Base-by-base conservation (phyloP, 106 monocot genomes). In the Agapanthus africanus region DNA sequence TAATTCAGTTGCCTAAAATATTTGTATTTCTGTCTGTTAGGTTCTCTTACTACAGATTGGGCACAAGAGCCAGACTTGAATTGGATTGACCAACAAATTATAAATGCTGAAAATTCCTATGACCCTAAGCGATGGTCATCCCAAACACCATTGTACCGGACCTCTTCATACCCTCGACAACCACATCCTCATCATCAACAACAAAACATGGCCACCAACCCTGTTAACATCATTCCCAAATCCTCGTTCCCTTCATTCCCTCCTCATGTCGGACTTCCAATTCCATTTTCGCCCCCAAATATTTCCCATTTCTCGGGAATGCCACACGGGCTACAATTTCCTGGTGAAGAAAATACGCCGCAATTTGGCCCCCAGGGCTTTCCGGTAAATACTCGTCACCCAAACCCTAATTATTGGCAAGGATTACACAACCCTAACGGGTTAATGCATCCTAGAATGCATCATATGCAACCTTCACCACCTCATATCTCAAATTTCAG, bases 121-220 rank as follows among this genome's bases (percentile, higher is more conserved):
- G 71, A 79, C 56, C 65, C 52, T 15, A 37, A 69, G 25, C 70
- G 71, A 66, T 76, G 73, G 79, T 79, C 82, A 51, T 73, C 76
- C 39, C 65, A 70, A 23, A 73, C 73, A 74, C 76, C 81, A 23
- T 51, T 88, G 65, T 63, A 78, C 51, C 78, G 88, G 69, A 81
- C 83, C 21, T 78, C 88, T n/a, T 84, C 88, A 37, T 84, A 78
- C 67, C 83, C 88, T 54, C 76, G 81, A 67, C 75, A 80, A 25
- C 77, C 46, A 18, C 65, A 37, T 32, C 70, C 41, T 22, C 71
- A 47, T 64, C 64, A 60, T 7, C 50, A 60, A 37, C 63, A 25
- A 32, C 42, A 69, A 11, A 77, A 66, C 49, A 34, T 68, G 10
- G 4, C 50, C 33, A 32, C 66, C 40, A 78, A 83, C 21, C 79